Evolutionary conservation across 2,329 filamentous ascomycete genomes (phyloP).

Genomic region (Talaromyces atroroseus): DNA sequence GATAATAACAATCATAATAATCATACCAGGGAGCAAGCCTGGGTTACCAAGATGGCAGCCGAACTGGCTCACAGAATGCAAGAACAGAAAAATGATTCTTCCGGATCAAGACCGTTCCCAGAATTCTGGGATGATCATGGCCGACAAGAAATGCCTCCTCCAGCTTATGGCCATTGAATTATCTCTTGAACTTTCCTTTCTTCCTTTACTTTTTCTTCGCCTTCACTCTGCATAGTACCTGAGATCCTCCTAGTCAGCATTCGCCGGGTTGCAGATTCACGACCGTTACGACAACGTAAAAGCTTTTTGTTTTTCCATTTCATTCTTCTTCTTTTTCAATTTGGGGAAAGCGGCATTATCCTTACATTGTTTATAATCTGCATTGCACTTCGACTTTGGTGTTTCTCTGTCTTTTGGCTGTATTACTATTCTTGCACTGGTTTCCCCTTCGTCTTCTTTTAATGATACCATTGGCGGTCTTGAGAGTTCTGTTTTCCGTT

Average conservation of each 20-base stretch:
- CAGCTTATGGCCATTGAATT: constrained; percentile 40
- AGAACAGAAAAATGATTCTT: constrained; percentile 62
- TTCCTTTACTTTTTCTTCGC: not conserved
- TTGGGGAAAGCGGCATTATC: constrained; percentile 9
- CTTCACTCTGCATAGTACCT: not conserved
- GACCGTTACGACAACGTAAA: constrained; percentile 13
- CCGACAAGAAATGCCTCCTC: constrained; percentile 37
- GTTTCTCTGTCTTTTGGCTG: not conserved
- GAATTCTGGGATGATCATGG: constrained; percentile 33
- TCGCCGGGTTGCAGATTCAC: constrained; percentile 14
- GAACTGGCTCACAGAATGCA: constrained; percentile 82
- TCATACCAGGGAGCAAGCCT: constrained; percentile 42
- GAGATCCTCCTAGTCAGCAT: constrained; percentile 13
- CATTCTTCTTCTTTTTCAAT: not conserved
- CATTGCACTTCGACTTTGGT: not conserved
- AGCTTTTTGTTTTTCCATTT: constrained; percentile 1
- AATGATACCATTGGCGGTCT: constrained; percentile 14
- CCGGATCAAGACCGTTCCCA: constrained; percentile 27
- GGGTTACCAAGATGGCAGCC: constrained; percentile 68
- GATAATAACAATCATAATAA: constrained; percentile 10
- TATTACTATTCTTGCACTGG: not conserved
- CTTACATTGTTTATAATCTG: constrained; percentile 5
- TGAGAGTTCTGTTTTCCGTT: constrained; percentile 11
- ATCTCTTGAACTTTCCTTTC: not conserved
- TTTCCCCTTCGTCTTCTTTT: not conserved